A percentile compares a stretch with the other conserved stretches of the same genome.
phyloP scores from a whole-genome alignment of 768 basidiomycete genomes.

The Terana coerulea region DNA sequence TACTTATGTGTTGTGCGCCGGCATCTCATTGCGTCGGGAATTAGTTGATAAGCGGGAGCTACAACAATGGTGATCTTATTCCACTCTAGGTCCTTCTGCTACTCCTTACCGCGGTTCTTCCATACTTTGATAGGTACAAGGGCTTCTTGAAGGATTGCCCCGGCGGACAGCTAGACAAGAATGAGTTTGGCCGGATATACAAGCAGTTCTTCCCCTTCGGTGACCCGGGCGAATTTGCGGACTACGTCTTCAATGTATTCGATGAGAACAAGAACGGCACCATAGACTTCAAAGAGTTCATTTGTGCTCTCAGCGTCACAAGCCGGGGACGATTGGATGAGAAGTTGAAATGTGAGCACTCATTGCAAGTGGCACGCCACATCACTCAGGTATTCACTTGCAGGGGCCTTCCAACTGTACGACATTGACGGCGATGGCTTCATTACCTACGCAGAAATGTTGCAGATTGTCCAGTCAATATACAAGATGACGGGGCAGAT shows the following conservation, averaged over 20 bases:
- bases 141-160: constrained; percentile 99
- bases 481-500: constrained; percentile 99
- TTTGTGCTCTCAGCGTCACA: constrained; percentile 94
- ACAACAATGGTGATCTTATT: constrained; percentile 73
- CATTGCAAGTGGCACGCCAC: neutral
- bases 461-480: constrained; percentile 95
- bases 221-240: constrained; percentile 93
- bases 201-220: constrained; percentile 99
- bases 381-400: neutral
- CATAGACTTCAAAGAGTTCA: constrained; percentile 99
- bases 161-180: constrained; percentile 92
- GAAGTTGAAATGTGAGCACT: constrained; percentile 89
- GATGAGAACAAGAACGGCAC: constrained; percentile 93
- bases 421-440: constrained; percentile 98
- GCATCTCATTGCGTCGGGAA: constrained; percentile 13
- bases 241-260: constrained; percentile 98
- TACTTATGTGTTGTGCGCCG: constrained; percentile 18
- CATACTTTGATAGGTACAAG: constrained; percentile 73
- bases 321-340: constrained; percentile 92
- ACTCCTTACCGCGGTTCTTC: constrained; percentile 1
- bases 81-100: constrained; percentile 16
- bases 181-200: constrained; percentile 96
- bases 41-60: constrained; percentile 95
- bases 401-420: constrained; percentile 99
- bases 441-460: constrained; percentile 99